Percentiles rank a stretch among this genome's conserved stretches.
phyloP scores from a whole-genome alignment of 73 alveolate genomes.

The Tetrahymena elliotti region DNA sequence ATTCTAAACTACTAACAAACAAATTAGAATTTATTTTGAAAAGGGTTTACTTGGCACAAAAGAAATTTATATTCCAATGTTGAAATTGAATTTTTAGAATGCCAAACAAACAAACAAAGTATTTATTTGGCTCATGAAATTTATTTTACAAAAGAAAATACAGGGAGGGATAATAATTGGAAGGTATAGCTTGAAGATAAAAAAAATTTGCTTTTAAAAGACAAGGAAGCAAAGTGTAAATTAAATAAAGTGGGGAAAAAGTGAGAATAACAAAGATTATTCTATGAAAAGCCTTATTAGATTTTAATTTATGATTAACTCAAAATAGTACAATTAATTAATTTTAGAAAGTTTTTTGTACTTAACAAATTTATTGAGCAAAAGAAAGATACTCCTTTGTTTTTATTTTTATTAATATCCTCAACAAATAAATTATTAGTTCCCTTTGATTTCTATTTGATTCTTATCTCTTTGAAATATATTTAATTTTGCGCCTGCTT shows the following conservation, averaged over 20 bases:
- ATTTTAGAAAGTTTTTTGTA: not conserved
- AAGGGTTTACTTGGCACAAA: not conserved
- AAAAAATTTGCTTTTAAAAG: not conserved
- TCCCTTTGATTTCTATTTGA: not conserved
- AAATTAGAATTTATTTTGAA: not conserved
- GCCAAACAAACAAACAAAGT: not conserved
- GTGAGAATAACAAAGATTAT: not conserved
- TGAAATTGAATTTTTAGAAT: not conserved
- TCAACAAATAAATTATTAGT: not conserved
- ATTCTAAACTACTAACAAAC: not conserved
- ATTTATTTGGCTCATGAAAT: no score
- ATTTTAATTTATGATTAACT: no score
- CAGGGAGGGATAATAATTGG: not conserved
- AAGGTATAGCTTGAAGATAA: not conserved
- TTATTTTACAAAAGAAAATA: not conserved
- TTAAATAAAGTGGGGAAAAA: not conserved
- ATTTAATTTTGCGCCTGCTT: not conserved
- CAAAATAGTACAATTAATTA: no score
- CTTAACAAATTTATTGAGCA: not conserved
- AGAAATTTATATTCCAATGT: not conserved
- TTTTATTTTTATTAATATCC: not conserved
- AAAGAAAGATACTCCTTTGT: not conserved
- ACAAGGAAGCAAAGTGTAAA: not conserved
- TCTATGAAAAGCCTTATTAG: not conserved
- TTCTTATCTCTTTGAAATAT: not conserved